Percentiles rank a stretch among this genome's conserved stretches.
Conservation (phyloP, 2,329 filamentous ascomycete species). For the Colletotrichum navitas region DNA sequence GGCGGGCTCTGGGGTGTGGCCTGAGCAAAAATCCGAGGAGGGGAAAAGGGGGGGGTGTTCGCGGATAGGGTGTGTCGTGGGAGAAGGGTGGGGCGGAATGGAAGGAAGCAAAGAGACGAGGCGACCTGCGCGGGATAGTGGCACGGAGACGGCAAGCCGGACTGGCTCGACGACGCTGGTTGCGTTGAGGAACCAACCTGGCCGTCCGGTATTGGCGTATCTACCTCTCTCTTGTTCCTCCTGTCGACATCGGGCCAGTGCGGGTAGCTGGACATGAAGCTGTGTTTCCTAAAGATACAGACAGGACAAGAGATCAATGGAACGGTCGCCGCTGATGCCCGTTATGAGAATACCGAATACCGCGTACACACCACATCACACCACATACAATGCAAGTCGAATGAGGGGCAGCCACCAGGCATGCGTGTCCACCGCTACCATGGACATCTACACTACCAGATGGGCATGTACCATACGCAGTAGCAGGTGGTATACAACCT, state of each 20-base stretch:
- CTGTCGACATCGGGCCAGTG: not conserved
- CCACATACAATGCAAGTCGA: not conserved
- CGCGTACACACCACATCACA: not conserved
- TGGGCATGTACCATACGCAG: not conserved
- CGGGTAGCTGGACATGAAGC: not conserved
- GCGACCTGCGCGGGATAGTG: slow-evolving; percentile 36
- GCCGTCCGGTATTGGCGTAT: not conserved
- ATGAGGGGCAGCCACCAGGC: not conserved
- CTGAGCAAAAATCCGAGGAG: not conserved
- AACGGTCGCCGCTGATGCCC: not conserved
- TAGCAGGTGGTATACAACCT: not conserved
- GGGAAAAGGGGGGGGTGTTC: not conserved
- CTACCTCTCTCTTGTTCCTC: not conserved
- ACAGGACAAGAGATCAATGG: not conserved
- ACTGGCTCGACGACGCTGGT: slow-evolving; percentile 29
- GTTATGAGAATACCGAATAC: not conserved
- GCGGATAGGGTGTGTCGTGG: not conserved
- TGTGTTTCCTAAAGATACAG: not conserved
- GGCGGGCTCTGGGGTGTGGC: not conserved
- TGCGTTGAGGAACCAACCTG: slow-evolving; percentile 35
- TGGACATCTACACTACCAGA: not conserved
- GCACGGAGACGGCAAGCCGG: slow-evolving; percentile 40
- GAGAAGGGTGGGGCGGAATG: slow-evolving; percentile 1
- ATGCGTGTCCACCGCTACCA: slow-evolving; percentile 1
- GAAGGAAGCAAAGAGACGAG: slow-evolving; percentile 4